A percentile compares a stretch with the other conserved stretches of the same genome.
Evolutionary conservation across 1,284 basidiomycete genomes (phyloP).

Genomic region (Papiliotrema nemorosa): DNA sequence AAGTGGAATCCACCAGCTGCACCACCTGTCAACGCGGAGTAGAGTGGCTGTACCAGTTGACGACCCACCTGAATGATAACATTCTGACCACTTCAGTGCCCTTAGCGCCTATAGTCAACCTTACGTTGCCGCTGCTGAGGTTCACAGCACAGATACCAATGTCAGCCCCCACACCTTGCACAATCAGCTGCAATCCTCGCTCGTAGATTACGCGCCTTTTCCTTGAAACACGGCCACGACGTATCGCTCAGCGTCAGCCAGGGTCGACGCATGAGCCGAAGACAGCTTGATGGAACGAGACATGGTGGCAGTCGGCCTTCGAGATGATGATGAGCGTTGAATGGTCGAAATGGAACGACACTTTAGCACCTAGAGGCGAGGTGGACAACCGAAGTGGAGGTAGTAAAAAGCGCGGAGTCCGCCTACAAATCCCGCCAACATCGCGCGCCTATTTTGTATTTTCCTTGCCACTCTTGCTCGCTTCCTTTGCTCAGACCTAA

Average conservation of each 20-base stretch:
- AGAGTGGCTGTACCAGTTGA: too few relatives aligned
- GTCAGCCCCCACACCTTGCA: background rate
- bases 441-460: too few relatives aligned
- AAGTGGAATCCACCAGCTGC: background rate
- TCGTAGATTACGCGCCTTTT: background rate
- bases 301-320: background rate
- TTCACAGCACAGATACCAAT: constrained; percentile 1
- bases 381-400: too few relatives aligned
- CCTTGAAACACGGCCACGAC: background rate
- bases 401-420: too few relatives aligned
- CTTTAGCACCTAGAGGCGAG: background rate
- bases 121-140: constrained; percentile 3
- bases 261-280: background rate
- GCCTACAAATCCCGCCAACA: too few relatives aligned
- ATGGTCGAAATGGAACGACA: background rate
- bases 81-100: background rate
- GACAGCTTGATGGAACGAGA: constrained; percentile 1
- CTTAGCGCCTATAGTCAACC: background rate
- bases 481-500: too few relatives aligned
- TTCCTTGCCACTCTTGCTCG: too few relatives aligned
- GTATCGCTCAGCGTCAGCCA: background rate
- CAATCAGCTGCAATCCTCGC: background rate
- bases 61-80: background rate
- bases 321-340: background rate
- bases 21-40: background rate